phyloP scores from a whole-genome alignment of 148 eudicot genomes.

The Rhododendron ferrugineum region DNA sequence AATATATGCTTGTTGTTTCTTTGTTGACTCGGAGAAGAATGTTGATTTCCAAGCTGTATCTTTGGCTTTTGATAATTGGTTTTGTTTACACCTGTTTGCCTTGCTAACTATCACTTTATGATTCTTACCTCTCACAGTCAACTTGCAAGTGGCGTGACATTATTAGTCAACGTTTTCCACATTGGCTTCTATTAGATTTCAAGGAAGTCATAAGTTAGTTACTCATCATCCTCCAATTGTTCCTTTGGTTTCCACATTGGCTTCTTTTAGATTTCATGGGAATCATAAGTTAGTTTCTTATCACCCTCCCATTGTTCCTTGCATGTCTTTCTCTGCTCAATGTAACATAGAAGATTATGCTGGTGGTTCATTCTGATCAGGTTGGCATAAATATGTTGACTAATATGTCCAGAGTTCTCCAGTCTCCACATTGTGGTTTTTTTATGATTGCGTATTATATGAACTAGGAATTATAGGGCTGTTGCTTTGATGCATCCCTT shows the following conservation, averaged over 20 bases:
- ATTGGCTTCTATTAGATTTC: not conserved
- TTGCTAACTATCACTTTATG: not conserved
- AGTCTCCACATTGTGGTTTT: not conserved
- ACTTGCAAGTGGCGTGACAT: not conserved
- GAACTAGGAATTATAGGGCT: not conserved
- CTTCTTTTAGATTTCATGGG: not conserved
- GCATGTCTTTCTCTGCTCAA: not conserved
- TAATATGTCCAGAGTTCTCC: not conserved
- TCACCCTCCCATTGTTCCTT: not conserved
- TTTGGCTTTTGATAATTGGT: too few species aligned
- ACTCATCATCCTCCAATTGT: not conserved
- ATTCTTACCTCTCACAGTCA: not conserved
- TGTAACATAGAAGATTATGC: not conserved
- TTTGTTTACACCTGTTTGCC: not conserved
- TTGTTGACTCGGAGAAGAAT: too few species aligned
- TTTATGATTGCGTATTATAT: not conserved
- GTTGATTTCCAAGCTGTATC: too few species aligned
- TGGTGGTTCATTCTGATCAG: not conserved
- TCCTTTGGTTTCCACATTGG: not conserved
- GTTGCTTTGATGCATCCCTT: not conserved
- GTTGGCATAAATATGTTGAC: not conserved
- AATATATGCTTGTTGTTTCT: too few species aligned
- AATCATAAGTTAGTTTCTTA: not conserved
- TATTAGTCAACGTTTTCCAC: not conserved
- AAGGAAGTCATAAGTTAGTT: not conserved